Base-by-base conservation (phyloP, 306 rosid species). In the Prinsepia uniflora region DNA sequence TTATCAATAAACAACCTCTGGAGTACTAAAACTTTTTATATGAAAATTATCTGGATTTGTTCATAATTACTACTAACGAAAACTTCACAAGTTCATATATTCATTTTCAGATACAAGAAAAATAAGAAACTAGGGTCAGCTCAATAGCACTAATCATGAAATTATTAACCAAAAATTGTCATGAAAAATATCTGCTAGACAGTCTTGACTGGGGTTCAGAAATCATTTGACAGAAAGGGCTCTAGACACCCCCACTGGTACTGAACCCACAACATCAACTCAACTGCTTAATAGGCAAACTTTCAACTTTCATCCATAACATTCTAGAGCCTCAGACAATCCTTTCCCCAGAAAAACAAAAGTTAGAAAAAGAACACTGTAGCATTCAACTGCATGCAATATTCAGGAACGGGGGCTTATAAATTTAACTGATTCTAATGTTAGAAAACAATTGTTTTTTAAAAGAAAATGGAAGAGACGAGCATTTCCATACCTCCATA, bases 401-500 rank as follows among this genome's bases (percentile, higher is more conserved):
- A 44, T 7, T 65, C 14, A 6, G 19, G 15, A 34, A 55, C 22
- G n/a, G 7, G 7, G 14, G 7, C 9, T 7, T 18, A 20, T 5
- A 15, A 68, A 30, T 13, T 52, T 39, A 6, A 68, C 24, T 6
- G 4, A 52, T 39, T 53, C 18, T 7, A 68, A 18, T 19, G 10
- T 4, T 41, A 7, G 12, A n/a, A 20, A 64, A 19, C 8, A 24
- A 6, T 18, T 4, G 39, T 7, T 19, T 12, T 53, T 41, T 36
- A 41, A 53, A 6, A 12, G 9, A 22, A 39, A 68, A 0, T 5
- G 19, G n/a, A 52, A 43, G 20, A 50, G 58, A 75, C 44, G 44
- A 55, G 62, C n/a, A 63, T 43, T 54, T 65, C 1, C 39, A 71
- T 81, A 95, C 99, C 99, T 85, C 99, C 99, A 63, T 95, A 95